Evolutionary conservation across 192 early-diverging fungal species (phyloP).

Genomic region (Gonapodya prolifera): DNA sequence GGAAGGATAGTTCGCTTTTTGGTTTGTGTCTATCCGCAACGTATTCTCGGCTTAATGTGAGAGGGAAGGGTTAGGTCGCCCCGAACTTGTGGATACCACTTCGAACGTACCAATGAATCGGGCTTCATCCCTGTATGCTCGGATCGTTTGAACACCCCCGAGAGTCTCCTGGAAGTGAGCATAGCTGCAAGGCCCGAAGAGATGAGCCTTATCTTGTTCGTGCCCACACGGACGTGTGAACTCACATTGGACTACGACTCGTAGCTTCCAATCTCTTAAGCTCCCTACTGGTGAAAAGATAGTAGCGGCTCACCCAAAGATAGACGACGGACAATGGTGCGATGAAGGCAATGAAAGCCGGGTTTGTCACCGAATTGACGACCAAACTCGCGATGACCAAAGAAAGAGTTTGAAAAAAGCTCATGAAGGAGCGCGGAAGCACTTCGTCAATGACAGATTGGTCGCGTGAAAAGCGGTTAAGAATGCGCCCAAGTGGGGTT

Average conservation of each 20-base stretch:
- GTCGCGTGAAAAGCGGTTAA: not conserved
- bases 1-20: constrained; percentile 65
- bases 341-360: constrained; percentile 31
- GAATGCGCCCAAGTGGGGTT: not conserved
- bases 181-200: constrained; percentile 38
- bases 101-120: too few relatives aligned
- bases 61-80: too few relatives aligned
- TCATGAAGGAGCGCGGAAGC: not conserved
- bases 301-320: not conserved
- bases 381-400: constrained; percentile 22
- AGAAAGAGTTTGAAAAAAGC: not conserved
- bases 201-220: too few relatives aligned
- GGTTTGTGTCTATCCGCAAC: too few relatives aligned
- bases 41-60: too few relatives aligned
- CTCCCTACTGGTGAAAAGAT: too few relatives aligned
- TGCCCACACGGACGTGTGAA: too few relatives aligned
- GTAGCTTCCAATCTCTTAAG: too few relatives aligned
- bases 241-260: too few relatives aligned
- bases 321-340: constrained; percentile 22
- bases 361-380: constrained; percentile 31
- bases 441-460: not conserved
- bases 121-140: constrained; percentile 36
- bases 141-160: constrained; percentile 35
- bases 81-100: too few relatives aligned
- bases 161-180: constrained; percentile 46